Evolutionary conservation across 1,284 basidiomycete genomes (phyloP), one percentile per base, ranked within the genome.

Genomic region (Papiliotrema laurentii): DNA sequence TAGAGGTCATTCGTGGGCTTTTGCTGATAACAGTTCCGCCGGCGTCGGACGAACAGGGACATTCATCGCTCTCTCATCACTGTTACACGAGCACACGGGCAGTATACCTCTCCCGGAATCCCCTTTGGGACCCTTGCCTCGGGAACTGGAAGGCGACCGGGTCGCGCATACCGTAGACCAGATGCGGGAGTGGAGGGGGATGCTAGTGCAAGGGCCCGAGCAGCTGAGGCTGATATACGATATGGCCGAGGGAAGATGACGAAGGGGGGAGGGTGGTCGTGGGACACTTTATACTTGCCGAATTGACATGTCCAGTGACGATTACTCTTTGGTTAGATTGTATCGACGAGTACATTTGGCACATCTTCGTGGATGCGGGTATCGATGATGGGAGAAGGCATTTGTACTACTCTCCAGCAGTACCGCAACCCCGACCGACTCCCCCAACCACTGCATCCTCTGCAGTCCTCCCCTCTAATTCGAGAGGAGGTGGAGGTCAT

Each of bases 31-130:
- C 27, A 70, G 70, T 51, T 72, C 70, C 3, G 70, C 70, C 2
- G 70, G 70, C 14, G 64, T 72, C 2, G 70, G 70, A 4, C 50
- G 70, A 10, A 72, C 68, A 5, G 69, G 68, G 2, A 59, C 69
- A 2, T 71, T 71, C 51, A 63, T 72, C 46, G 59, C 65, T 6
- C 59, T 72, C 16, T 59, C 64, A 9, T 64, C 68, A 2, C 40
- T 69, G 14, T 51, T 63, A 14, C 25, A 40, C 16, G 56, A 47
- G 5, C 45, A 22, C 9, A 18, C n/a, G 24, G 24, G 39, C 19
- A 35, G 27, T 18, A 22, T 39, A 25, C 22, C 35, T 10, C 24
- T 45, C 11, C 35, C 36, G 9, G 24, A 42, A n/a, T 59, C 61
- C 6, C 61, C 60, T 0, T 41, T 66, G 1, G 58, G 54, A 5